Evolutionary conservation across 495 filamentous ascomycete species (phyloP), one percentile per base, ranked within the genome.

Genomic region (Penicillium roqueforti): DNA sequence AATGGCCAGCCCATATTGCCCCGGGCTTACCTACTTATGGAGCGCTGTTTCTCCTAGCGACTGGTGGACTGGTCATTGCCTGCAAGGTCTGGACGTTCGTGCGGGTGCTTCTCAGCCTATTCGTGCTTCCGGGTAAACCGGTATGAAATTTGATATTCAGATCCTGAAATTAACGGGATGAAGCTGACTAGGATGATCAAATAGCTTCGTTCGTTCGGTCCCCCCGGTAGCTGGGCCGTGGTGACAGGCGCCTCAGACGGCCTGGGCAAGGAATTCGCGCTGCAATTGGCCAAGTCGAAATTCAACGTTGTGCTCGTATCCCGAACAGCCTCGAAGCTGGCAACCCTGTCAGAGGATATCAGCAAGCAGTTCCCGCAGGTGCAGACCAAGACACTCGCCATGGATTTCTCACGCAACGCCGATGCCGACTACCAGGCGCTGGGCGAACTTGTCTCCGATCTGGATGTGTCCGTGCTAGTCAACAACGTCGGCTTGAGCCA

Each of bases 401-500:
- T 97, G 88, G 93, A 99, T 75, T 99, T 92, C 71, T 78, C 90
- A 25, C 71, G 80, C 65, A 86, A 92, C 71, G 69, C 82, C 48
- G 82, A 92, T 47, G 76, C 71, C 37, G 89, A 95, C 74, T 96
- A 92, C 75, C 80, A 80, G 31, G 78, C 78, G 19, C 81, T 98
- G 19, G 79, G 81, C 53, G 64, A 80, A 42, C 64, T 89, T 25
- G 71, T 95, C 48, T 68, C 82, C 20, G 82, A 80, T 7, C 78
- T 96, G 42, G 91, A 97, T 53, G 77, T 99, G 14, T 85, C 87
- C 39, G 84, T 99, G 57, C 75, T 99, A 52, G 77, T 99, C 74
- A 99, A 99, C 80, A 99, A 99, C 66, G 95, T 99, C 45, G 95
- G 95, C 58, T 86, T 88, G 70, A 90, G 85, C 68, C 95, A 97